A percentile compares a stretch with the other conserved stretches of the same genome.
Conservation (phyloP, 2,329 filamentous ascomycete species). For the Akanthomyces uredinophilus region DNA sequence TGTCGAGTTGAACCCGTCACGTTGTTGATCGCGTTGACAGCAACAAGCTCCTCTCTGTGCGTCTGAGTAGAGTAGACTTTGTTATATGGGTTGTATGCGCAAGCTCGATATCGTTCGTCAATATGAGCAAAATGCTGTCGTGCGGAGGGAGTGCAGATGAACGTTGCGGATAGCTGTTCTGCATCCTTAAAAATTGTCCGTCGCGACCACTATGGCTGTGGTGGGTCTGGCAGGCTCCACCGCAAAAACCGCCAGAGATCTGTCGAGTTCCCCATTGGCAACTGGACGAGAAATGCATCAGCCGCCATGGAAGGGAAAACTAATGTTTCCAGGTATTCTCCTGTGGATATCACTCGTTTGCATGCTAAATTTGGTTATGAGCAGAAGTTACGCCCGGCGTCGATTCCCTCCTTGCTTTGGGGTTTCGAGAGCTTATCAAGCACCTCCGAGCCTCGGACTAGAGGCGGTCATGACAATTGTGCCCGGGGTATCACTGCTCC, state of each 20-base stretch:
- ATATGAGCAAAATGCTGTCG: background rate
- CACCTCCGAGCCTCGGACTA: too few species aligned
- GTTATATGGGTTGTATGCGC: background rate
- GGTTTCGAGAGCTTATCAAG: too few species aligned
- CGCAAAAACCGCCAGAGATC: background rate
- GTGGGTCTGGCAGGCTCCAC: slow-evolving; percentile 6
- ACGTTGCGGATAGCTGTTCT: background rate
- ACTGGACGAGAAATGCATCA: too few species aligned
- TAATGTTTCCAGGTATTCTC: too few species aligned
- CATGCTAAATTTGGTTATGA: too few species aligned
- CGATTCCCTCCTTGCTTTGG: too few species aligned
- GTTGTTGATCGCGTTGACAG: background rate
- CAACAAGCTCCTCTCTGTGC: background rate
- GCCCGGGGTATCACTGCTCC: too few species aligned
- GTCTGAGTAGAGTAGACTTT: background rate
- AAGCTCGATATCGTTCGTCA: background rate
- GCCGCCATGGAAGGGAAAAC: too few species aligned
- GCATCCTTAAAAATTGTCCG: background rate
- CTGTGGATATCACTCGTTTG: too few species aligned
- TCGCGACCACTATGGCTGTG: background rate
- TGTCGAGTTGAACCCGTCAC: background rate
- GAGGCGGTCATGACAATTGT: too few species aligned
- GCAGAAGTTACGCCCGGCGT: too few species aligned
- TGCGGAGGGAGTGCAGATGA: background rate
- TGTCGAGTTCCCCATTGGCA: too few species aligned